Conservation (phyloP, 2,329 filamentous ascomycete species). For the Xylariaceae sp. region DNA sequence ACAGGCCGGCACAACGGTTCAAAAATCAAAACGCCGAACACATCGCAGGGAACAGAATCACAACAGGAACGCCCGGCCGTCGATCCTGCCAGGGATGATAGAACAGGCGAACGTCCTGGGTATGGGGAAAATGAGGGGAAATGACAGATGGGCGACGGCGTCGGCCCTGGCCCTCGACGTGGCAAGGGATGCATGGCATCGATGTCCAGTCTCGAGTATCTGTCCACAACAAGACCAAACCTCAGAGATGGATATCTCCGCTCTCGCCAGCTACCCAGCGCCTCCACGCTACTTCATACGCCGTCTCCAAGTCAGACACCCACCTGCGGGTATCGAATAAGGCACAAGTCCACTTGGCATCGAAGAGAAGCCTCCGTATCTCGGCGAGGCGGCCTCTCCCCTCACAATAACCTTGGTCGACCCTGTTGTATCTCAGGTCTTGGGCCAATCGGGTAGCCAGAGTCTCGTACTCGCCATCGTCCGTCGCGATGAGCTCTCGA, state of each 20-base stretch:
- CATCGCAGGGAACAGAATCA: too few relatives aligned
- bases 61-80: too few relatives aligned
- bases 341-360: constrained; percentile 76
- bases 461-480: constrained; percentile 80
- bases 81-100: too few relatives aligned
- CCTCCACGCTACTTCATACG: constrained; percentile 83
- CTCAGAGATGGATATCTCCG: constrained; percentile 81
- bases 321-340: constrained; percentile 89
- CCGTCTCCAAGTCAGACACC: constrained; percentile 83
- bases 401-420: constrained; percentile 42
- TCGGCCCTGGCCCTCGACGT: too few relatives aligned
- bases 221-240: background rate
- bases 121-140: too few relatives aligned
- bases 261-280: constrained; percentile 80
- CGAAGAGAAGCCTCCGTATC: constrained; percentile 74
- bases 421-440: constrained; percentile 53
- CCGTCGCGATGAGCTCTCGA: constrained; percentile 67
- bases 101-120: too few relatives aligned
- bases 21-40: too few relatives aligned
- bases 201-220: background rate
- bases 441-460: constrained; percentile 64
- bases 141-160: too few relatives aligned
- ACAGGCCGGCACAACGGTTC: too few relatives aligned
- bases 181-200: too few relatives aligned
- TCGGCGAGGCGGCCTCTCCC: constrained; percentile 68